phyloP scores from a whole-genome alignment of 768 basidiomycete genomes.

The Candolleomyces eurysporus region DNA sequence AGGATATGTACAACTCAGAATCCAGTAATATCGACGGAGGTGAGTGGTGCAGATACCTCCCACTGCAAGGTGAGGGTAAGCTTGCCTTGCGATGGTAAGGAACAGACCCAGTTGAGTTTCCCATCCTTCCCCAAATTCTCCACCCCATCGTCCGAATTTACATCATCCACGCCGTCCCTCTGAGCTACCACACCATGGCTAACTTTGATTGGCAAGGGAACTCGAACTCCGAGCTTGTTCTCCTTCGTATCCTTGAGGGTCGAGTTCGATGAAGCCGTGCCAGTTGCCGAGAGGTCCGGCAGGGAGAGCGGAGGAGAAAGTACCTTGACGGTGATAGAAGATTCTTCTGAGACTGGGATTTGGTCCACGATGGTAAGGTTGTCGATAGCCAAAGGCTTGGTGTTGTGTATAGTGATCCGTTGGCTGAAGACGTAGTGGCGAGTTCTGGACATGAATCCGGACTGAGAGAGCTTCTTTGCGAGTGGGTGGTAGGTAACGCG shows the following conservation, averaged over 20 bases:
- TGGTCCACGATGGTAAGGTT: constrained; percentile 38
- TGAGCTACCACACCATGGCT: constrained; percentile 30
- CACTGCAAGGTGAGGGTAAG: constrained; percentile 36
- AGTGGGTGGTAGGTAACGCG: constrained; percentile 39
- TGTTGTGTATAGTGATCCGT: constrained; percentile 40
- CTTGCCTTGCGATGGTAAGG: constrained; percentile 27
- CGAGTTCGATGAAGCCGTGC: neutral
- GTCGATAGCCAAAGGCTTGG: constrained; percentile 30
- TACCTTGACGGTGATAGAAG: constrained; percentile 39
- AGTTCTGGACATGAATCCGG: constrained; percentile 35
- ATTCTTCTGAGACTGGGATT: constrained; percentile 36
- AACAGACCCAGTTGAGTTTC: constrained; percentile 31
- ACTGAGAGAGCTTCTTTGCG: constrained; percentile 28
- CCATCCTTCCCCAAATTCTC: constrained; percentile 30
- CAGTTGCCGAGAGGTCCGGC: constrained; percentile 11
- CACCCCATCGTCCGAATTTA: constrained; percentile 19
- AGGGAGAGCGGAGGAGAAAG: constrained; percentile 27
- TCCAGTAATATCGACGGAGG: constrained; percentile 17
- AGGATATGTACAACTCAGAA: constrained; percentile 10
- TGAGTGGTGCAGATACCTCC: constrained; percentile 32
- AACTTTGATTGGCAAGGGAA: constrained; percentile 22
- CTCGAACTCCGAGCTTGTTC: constrained; percentile 10
- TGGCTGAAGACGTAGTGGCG: constrained; percentile 31
- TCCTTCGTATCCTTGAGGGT: neutral
- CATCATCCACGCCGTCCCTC: constrained; percentile 37